phyloP scores from a whole-genome alignment of 2,329 filamentous ascomycete species.

The Cercospora sesami region DNA sequence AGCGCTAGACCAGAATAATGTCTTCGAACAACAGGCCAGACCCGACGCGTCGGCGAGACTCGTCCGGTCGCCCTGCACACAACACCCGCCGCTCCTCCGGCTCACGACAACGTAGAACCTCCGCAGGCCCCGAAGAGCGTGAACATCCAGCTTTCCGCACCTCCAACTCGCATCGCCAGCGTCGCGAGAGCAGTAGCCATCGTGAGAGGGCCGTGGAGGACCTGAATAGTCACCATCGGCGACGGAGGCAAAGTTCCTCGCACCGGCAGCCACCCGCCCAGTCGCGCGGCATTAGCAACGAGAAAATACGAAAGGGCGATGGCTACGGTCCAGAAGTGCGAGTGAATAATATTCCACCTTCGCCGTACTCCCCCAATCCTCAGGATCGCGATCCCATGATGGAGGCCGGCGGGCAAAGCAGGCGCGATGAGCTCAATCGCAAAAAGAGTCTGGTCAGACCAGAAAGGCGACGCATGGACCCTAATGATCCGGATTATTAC shows the following conservation, averaged over 20 bases:
- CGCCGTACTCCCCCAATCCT: constrained; percentile 44
- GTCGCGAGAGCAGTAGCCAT: constrained; percentile 27
- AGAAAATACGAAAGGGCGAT: constrained; percentile 42
- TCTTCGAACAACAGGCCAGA: constrained; percentile 27
- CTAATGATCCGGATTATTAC: constrained; percentile 89
- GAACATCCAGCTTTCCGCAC: constrained; percentile 58
- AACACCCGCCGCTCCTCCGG: constrained; percentile 48
- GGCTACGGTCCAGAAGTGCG: constrained; percentile 20
- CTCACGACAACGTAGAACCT: constrained; percentile 63
- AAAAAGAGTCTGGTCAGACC: constrained; percentile 89
- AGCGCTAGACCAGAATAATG: constrained; percentile 20
- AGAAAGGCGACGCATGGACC: constrained; percentile 81
- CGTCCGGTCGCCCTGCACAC: constrained; percentile 14
- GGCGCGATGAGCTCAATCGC: constrained; percentile 57
- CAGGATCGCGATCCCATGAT: constrained; percentile 57
- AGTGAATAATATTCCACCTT: constrained; percentile 37
- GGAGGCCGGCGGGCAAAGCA: constrained; percentile 43
- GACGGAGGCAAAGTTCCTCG: constrained; percentile 31
- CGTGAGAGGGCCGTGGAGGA: constrained; percentile 22
- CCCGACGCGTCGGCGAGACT: constrained; percentile 17
- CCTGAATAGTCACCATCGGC: constrained; percentile 24
- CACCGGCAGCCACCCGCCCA: constrained; percentile 10
- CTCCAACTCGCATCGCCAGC: constrained; percentile 27
- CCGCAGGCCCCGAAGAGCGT: constrained; percentile 49
- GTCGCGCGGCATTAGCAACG: constrained; percentile 16